Conservation (phyloP, 306 rosid genomes). For the Citrullus mucosospermus region DNA sequence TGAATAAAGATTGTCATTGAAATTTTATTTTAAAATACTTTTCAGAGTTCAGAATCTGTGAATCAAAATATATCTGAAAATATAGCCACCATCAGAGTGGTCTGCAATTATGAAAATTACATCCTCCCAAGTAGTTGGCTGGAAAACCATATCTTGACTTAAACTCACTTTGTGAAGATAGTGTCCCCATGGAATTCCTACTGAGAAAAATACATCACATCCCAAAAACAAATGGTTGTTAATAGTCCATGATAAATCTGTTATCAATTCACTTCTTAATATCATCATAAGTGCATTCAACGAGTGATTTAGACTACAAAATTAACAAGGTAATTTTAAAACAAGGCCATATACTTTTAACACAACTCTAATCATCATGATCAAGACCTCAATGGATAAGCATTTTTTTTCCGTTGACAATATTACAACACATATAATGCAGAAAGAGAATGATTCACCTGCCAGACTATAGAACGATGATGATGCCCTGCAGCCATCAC, state of each 20-base stretch:
- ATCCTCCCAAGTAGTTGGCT: neutral
- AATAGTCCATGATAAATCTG: neutral
- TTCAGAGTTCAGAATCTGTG: neutral
- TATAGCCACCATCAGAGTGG: neutral
- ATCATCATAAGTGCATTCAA: neutral
- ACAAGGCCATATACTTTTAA: neutral
- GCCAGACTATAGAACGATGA: slow-evolving; percentile 94
- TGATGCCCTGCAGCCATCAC: slow-evolving; percentile 94
- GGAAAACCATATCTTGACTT: neutral
- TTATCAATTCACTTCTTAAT: neutral
- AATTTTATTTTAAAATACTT: neutral
- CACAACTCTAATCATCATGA: neutral
- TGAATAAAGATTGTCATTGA: neutral
- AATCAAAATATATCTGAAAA: neutral
- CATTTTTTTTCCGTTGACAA: neutral
- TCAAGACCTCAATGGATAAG: neutral
- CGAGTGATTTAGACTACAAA: neutral
- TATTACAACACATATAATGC: neutral
- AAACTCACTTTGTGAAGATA: neutral
- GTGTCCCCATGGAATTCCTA: neutral
- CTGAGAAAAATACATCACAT: neutral
- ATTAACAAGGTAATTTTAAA: neutral
- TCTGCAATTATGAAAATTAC: neutral
- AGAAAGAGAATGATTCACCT: slow-evolving; percentile 31
- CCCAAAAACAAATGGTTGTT: neutral